A percentile compares a stretch with the other conserved stretches of the same genome.
phyloP scores from a whole-genome alignment of 352 stramenopile species.

The Globisporangium radiosum region DNA sequence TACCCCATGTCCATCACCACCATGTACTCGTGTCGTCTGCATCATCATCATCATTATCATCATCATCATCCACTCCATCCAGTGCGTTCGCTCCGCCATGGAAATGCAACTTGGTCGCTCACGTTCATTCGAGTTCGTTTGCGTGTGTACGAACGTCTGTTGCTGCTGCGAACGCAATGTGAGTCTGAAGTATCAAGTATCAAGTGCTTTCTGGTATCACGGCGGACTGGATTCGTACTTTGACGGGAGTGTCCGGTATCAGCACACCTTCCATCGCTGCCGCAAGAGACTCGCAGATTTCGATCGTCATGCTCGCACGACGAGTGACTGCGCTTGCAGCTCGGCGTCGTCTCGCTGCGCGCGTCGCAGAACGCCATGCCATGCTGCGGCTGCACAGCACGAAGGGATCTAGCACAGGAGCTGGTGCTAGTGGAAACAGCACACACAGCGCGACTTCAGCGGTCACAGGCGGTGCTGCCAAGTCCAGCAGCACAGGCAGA shows the following conservation, averaged over 20 bases:
- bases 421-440: neutral
- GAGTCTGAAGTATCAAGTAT: too few relatives aligned
- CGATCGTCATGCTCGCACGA: slow-evolving; percentile 8
- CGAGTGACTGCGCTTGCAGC: slow-evolving; percentile 9
- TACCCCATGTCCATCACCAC: too few relatives aligned
- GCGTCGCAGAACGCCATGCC: too few relatives aligned
- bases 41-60: too few relatives aligned
- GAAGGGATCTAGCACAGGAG: neutral
- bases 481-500: neutral
- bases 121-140: too few relatives aligned
- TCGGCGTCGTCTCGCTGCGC: neutral
- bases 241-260: neutral
- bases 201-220: too few relatives aligned
- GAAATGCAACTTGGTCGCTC: too few relatives aligned
- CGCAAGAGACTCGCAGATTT: neutral
- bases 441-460: neutral
- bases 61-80: too few relatives aligned
- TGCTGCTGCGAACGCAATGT: too few relatives aligned
- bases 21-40: too few relatives aligned
- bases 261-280: neutral
- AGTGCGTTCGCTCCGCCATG: too few relatives aligned
- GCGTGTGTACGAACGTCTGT: too few relatives aligned
- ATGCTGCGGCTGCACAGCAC: neutral
- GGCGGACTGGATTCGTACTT: neutral
- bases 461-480: neutral